Evolutionary conservation across 73 alveolate species (phyloP), one percentile per base, ranked within the genome.

Genomic region (Paramecium biaurelia): DNA sequence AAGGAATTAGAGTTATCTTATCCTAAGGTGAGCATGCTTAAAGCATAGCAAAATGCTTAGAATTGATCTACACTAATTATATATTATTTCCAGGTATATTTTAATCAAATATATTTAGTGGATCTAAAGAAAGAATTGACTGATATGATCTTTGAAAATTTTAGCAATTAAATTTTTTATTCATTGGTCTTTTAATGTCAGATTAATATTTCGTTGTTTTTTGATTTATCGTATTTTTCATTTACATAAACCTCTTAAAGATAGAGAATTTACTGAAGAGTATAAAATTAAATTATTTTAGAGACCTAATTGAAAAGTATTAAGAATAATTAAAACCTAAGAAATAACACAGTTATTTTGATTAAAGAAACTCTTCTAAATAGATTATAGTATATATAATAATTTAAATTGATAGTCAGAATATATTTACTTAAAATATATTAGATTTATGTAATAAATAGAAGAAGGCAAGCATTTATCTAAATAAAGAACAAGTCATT

Each of bases 161-260:
- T 28, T 92, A 59, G 93, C 95, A 18, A 82, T 43, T 10, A 93
- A 84, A 84, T 93, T 93, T 70, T 94, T 95, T 86, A 92, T 94
- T 84, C 98, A 95, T 79, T 95, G 98, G 97, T 95, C 97, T 8
- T 85, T 20, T 68, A 95, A 95, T 85, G 93, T 95, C 43, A 90
- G 98, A 70, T 85, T 59, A 87, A 93, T 95, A 30, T 87, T 95
- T 92, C 93, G 76, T 28, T 84, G 86, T 41, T 86, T 95, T 72
- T 74, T 93, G 47, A 47, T 93, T 63, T 95, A 82, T 94, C 63
- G 96, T 14, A 70, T 93, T 2, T 41, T 32, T 23, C 94, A 89
- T 70, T 45, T 89, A 11, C 84, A 63, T 32, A 63, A 63, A 10
- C 45, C 84, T 26, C 24, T 30, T 23, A 63, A 63, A 63, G 45